These are phyloP conservation scores for Astrephomene gubernaculifera DNA, from an alignment of 139 green algal genomes.

Conservation along the genomic window DNA sequence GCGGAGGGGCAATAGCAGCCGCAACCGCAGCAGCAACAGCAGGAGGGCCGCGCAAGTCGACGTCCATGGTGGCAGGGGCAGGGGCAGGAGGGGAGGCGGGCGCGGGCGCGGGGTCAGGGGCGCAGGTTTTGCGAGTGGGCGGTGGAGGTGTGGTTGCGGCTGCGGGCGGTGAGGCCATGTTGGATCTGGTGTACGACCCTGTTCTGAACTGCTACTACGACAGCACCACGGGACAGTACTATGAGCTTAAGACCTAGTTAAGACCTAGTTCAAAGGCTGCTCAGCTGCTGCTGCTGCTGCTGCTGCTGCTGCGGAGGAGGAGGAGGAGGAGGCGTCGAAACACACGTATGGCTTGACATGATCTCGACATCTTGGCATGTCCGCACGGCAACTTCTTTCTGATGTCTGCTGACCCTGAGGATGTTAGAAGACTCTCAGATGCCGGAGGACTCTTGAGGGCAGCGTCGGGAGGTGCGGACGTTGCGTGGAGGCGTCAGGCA, in stretches of 20 bases:
- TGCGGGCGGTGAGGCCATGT: conserved; percentile 31
- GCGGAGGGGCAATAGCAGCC: neutral
- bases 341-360: too few relatives aligned
- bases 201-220: conserved; percentile 73
- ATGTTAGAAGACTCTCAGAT: too few relatives aligned
- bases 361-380: too few relatives aligned
- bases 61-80: neutral
- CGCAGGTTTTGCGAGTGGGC: neutral
- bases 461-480: too few relatives aligned
- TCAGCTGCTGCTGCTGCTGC: too few relatives aligned
- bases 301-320: too few relatives aligned
- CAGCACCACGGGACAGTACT: conserved; percentile 60
- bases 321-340: too few relatives aligned
- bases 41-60: neutral
- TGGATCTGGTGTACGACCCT: conserved; percentile 69
- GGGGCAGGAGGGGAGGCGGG: neutral
- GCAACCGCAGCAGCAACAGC: neutral
- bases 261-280: too few relatives aligned
- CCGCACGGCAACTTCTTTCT: too few relatives aligned
- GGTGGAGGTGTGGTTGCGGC: neutral
- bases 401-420: too few relatives aligned
- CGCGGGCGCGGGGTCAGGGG: neutral
- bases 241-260: conserved; percentile 49
- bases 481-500: too few relatives aligned
- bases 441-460: too few relatives aligned